phyloP scores from a whole-genome alignment of 768 basidiomycete species.

The Gyrodon lividus region DNA sequence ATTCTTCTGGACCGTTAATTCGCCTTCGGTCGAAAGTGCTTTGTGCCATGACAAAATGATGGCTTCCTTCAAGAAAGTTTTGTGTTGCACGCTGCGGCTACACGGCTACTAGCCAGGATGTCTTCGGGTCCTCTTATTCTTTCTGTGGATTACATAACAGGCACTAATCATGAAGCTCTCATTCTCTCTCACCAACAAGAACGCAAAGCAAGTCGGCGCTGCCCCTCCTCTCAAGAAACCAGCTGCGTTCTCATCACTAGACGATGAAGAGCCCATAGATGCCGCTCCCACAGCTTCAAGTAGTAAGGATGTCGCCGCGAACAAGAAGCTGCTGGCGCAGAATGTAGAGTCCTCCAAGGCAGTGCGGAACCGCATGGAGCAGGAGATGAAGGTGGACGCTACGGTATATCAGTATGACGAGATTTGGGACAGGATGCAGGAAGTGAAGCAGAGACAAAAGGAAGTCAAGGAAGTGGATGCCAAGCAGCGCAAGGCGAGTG shows the following conservation, averaged over 20 bases:
- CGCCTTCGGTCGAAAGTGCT: slow-evolving; percentile 79
- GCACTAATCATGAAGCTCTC: slow-evolving; percentile 74
- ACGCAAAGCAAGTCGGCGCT: slow-evolving; percentile 54
- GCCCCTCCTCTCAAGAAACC: slow-evolving; percentile 56
- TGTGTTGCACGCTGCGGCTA: neutral
- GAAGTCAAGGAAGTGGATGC: slow-evolving; percentile 73
- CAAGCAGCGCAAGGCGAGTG: slow-evolving; percentile 72
- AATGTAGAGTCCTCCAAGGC: slow-evolving; percentile 60
- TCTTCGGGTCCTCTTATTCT: no score
- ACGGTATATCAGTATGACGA: slow-evolving; percentile 95
- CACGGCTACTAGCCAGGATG: no score
- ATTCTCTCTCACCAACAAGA: slow-evolving; percentile 66
- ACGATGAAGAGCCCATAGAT: slow-evolving; percentile 60
- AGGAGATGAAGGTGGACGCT: slow-evolving; percentile 74
- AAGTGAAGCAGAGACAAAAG: slow-evolving; percentile 73
- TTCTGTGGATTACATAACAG: slow-evolving; percentile 25
- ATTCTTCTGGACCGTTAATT: slow-evolving; percentile 88
- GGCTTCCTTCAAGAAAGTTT: neutral
- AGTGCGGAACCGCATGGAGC: slow-evolving; percentile 72
- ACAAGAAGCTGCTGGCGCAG: slow-evolving; percentile 58
- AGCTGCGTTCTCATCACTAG: slow-evolving; percentile 59
- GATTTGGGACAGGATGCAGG: slow-evolving; percentile 95
- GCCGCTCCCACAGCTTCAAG: slow-evolving; percentile 45
- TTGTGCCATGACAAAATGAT: slow-evolving; percentile 42
- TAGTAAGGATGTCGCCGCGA: slow-evolving; percentile 41